These are phyloP conservation scores for Phytophthora brassicae DNA, from an alignment of 352 stramenopile genomes.

Conservation along the genomic window DNA sequence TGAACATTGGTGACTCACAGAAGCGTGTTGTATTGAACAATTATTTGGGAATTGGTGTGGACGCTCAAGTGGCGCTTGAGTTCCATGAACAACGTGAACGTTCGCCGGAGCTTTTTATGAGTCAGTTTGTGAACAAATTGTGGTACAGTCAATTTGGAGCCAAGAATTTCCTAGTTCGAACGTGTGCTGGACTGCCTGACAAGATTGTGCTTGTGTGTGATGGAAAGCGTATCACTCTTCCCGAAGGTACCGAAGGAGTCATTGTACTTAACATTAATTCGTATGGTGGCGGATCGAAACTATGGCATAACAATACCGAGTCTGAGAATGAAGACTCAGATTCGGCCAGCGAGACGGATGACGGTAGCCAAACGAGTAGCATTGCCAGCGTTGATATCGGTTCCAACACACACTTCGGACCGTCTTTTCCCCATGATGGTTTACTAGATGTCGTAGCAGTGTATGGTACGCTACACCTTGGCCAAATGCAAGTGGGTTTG, in stretches of 20 bases:
- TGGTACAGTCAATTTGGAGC: constrained; percentile 90
- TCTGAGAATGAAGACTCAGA: constrained; percentile 59
- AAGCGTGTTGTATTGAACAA: constrained; percentile 79
- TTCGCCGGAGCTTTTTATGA: constrained; percentile 88
- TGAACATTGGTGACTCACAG: constrained; percentile 63
- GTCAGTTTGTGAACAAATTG: constrained; percentile 90
- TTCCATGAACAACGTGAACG: constrained; percentile 90
- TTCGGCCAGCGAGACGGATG: constrained; percentile 40
- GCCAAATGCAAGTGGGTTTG: constrained; percentile 92
- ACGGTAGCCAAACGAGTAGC: constrained; percentile 32
- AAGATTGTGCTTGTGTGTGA: constrained; percentile 86
- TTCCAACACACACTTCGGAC: too few relatives aligned
- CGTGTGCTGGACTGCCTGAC: constrained; percentile 70
- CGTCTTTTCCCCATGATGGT: constrained; percentile 87
- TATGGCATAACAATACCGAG: constrained; percentile 85
- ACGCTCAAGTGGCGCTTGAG: constrained; percentile 88
- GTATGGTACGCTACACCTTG: constrained; percentile 92
- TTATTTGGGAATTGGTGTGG: constrained; percentile 86
- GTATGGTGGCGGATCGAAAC: constrained; percentile 83
- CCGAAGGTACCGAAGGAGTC: constrained; percentile 77
- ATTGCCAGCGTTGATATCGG: constrained; percentile 22
- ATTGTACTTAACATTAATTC: constrained; percentile 91
- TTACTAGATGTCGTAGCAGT: constrained; percentile 93
- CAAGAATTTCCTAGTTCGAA: constrained; percentile 87
- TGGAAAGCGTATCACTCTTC: constrained; percentile 66